phyloP scores from a whole-genome alignment of 768 basidiomycete genomes.

The Rhizopogon sp. region DNA sequence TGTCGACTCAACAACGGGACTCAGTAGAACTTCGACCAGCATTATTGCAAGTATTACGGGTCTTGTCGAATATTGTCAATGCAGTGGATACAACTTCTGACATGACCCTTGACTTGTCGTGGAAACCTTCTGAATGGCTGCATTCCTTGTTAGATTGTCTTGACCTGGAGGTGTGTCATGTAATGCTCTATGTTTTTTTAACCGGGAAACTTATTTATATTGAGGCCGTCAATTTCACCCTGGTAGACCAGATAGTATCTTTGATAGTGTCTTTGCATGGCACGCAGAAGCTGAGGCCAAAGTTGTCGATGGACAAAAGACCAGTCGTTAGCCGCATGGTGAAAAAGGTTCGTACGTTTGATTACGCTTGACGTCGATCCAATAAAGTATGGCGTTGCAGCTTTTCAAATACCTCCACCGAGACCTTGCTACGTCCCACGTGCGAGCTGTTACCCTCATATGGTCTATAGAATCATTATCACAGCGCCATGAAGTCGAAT shows the following conservation, averaged over 20 bases:
- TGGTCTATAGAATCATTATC: conserved; percentile 67
- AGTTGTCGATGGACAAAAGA: conserved; percentile 50
- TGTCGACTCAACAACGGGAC: conserved; percentile 29
- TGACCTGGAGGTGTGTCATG: conserved; percentile 45
- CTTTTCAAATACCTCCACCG: conserved; percentile 72
- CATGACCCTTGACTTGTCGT: conserved; percentile 34
- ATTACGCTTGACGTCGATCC: not conserved
- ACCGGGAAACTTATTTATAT: conserved; percentile 8
- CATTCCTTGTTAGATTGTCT: conserved; percentile 46
- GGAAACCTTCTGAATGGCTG: conserved; percentile 68
- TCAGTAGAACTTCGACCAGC: conserved; percentile 39
- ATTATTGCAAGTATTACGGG: conserved; percentile 44
- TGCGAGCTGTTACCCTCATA: conserved; percentile 73
- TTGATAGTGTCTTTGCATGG: conserved; percentile 52
- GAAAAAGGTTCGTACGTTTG: conserved; percentile 32
- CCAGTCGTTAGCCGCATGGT: conserved; percentile 56
- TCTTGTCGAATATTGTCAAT: conserved; percentile 47
- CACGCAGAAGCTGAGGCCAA: conserved; percentile 45
- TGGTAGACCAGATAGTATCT: conserved; percentile 59
- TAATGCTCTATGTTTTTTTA: conserved; percentile 3
- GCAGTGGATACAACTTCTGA: conserved; percentile 32
- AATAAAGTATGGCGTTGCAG: conserved; percentile 27
- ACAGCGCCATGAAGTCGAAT: conserved; percentile 65
- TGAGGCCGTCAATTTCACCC: conserved; percentile 60
- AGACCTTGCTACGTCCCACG: conserved; percentile 67